These are phyloP conservation scores for Phalaenopsis hybrid DNA, from an alignment of 116 monocot genomes.

Conservation along the genomic window DNA sequence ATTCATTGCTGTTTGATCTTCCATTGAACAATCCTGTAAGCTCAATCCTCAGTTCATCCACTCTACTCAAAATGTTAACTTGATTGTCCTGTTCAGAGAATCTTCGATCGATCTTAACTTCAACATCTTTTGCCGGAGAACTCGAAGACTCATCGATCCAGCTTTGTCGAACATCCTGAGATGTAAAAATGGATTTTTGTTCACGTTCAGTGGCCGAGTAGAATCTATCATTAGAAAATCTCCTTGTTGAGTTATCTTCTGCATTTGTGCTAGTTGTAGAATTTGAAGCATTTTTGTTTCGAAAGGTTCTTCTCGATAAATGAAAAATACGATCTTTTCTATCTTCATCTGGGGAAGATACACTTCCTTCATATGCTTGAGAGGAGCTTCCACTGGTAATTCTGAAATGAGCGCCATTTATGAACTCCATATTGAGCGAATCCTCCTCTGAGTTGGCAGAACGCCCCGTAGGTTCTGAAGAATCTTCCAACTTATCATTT, in stretches of 20 bases:
- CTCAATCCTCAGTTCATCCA: constrained; percentile 29
- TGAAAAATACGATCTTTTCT: neutral
- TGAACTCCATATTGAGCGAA: neutral
- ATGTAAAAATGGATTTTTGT: constrained; percentile 14
- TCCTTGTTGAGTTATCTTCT: neutral
- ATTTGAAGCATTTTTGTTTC: constrained; percentile 12
- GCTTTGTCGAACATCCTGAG: neutral
- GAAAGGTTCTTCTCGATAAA: constrained; percentile 19
- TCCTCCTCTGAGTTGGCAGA: neutral
- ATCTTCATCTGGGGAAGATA: constrained; percentile 14
- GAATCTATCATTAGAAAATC: neutral
- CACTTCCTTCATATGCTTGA: constrained; percentile 21
- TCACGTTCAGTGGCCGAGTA: neutral
- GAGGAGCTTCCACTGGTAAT: neutral
- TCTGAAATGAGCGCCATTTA: neutral
- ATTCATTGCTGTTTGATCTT: constrained; percentile 12
- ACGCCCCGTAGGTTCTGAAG: no score
- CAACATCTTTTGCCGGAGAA: constrained; percentile 8
- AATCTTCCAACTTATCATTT: no score
- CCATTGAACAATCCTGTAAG: constrained; percentile 28
- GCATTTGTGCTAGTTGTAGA: neutral
- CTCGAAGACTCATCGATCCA: constrained; percentile 9
- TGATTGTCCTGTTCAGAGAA: neutral
- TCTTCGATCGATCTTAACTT: neutral
- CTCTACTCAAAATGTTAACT: constrained; percentile 14